A percentile compares a stretch with the other conserved stretches of the same genome.
These are phyloP conservation scores for Calonectria hongkongensis DNA, from an alignment of 2,329 filamentous ascomycete genomes.

Conservation along the genomic window DNA sequence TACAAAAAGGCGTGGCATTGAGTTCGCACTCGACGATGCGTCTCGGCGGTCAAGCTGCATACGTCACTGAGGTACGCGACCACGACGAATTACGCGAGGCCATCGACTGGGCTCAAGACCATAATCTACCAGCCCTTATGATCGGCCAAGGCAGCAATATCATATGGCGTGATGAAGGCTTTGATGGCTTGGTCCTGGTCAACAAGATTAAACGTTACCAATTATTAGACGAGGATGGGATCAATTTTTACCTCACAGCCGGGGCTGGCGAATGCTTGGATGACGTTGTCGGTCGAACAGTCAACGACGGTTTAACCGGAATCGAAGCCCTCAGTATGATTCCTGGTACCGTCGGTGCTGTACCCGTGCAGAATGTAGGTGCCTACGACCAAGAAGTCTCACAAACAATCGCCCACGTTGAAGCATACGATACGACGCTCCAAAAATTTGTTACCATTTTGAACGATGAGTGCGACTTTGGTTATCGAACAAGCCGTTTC, in stretches of 20 bases:
- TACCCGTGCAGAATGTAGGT: slow-evolving; percentile 1
- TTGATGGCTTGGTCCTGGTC: neutral
- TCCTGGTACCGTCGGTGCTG: slow-evolving; percentile 1
- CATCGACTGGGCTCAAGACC: slow-evolving; percentile 1
- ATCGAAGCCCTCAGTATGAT: slow-evolving; percentile 6
- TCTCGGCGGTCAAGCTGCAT: slow-evolving; percentile 3
- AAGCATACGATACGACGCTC: neutral
- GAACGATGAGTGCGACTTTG: neutral
- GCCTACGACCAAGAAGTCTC: slow-evolving; percentile 13
- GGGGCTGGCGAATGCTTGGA: neutral
- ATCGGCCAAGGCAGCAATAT: slow-evolving; percentile 12
- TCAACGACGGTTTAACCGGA: neutral
- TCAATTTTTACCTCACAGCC: neutral
- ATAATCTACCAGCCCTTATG: neutral
- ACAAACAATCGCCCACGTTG: neutral
- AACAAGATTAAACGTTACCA: neutral
- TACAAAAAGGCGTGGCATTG: neutral
- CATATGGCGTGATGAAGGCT: slow-evolving; percentile 8
- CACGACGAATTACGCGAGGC: neutral
- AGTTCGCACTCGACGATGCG: slow-evolving; percentile 12
- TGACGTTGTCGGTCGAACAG: neutral
- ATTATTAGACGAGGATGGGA: neutral
- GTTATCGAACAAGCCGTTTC: slow-evolving; percentile 4
- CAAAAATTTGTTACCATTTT: neutral
- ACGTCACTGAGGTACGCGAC: neutral